phyloP scores from a whole-genome alignment of 345 rosid species.

The Populus euphratica region DNA sequence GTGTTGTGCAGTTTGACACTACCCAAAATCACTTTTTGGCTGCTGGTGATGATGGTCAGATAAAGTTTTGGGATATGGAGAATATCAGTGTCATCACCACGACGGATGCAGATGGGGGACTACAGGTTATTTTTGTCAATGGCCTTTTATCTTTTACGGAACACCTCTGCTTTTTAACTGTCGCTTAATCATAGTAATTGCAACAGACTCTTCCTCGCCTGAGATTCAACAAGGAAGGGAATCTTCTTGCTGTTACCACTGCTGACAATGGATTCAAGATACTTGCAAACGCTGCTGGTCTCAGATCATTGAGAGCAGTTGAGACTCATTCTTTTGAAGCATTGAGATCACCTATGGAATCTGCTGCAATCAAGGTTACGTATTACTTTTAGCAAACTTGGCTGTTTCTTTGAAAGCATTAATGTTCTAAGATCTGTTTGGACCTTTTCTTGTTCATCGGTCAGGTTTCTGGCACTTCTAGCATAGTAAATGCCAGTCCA shows the following conservation, averaged over 20 bases:
- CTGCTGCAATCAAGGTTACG: conserved; percentile 54
- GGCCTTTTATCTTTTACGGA: conserved; percentile 1
- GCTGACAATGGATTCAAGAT: conserved; percentile 91
- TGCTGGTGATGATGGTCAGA: conserved; percentile 81
- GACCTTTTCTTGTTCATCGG: conserved; percentile 12
- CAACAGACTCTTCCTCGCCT: conserved; percentile 66
- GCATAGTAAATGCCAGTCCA: conserved; percentile 44
- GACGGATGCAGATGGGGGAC: conserved; percentile 84
- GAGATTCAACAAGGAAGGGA: conserved; percentile 85
- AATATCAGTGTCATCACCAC: conserved; percentile 44
- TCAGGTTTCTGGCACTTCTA: conserved; percentile 65
- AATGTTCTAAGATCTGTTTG: conserved; percentile 3
- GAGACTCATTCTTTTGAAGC: conserved; percentile 66
- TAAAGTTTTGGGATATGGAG: conserved; percentile 97
- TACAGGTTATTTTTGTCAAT: conserved; percentile 57
- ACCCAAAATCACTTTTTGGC: conserved; percentile 83
- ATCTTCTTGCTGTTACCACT: conserved; percentile 81
- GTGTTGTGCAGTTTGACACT: conserved; percentile 78
- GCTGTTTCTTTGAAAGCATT: conserved; percentile 13
- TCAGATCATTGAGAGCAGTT: conserved; percentile 51
- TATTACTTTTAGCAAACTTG: conserved; percentile 4
- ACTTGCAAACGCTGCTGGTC: conserved; percentile 70
- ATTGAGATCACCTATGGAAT: conserved; percentile 55
- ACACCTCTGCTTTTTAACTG: conserved; percentile 3
- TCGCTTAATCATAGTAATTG: conserved; percentile 14